Conservation (phyloP, 306 rosid genomes). For the Acacia crassicarpa region DNA sequence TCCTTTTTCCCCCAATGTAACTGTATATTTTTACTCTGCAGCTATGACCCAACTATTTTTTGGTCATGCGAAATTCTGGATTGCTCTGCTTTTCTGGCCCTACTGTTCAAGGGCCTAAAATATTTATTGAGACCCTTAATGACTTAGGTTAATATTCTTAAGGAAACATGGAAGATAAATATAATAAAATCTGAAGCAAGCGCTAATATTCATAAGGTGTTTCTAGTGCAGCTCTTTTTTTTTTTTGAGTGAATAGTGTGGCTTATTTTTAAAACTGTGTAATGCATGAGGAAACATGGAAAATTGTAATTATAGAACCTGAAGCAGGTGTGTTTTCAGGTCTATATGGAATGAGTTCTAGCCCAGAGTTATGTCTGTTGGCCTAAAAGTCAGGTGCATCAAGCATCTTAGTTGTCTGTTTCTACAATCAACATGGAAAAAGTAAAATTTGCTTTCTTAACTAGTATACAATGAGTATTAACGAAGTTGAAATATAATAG, state of each 20-base stretch:
- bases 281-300: background rate
- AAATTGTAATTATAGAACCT: background rate
- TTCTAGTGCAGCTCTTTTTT: background rate
- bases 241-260: background rate
- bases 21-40: background rate
- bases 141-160: background rate
- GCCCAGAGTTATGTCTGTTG: background rate
- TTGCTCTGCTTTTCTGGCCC: conserved; percentile 1
- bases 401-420: background rate
- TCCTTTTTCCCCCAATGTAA: background rate
- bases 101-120: background rate
- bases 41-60: background rate
- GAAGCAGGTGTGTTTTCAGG: background rate
- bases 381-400: background rate
- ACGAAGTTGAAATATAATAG: background rate
- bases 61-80: background rate
- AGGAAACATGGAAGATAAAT: background rate
- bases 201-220: background rate
- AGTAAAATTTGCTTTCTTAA: background rate
- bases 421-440: background rate
- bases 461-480: background rate
- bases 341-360: conserved; percentile 7
- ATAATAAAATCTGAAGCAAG: background rate
- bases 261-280: background rate
- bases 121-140: background rate